Evolutionary conservation across 768 basidiomycete species (phyloP), one percentile per base, ranked within the genome.

Genomic region (Lentinula detonsa): DNA sequence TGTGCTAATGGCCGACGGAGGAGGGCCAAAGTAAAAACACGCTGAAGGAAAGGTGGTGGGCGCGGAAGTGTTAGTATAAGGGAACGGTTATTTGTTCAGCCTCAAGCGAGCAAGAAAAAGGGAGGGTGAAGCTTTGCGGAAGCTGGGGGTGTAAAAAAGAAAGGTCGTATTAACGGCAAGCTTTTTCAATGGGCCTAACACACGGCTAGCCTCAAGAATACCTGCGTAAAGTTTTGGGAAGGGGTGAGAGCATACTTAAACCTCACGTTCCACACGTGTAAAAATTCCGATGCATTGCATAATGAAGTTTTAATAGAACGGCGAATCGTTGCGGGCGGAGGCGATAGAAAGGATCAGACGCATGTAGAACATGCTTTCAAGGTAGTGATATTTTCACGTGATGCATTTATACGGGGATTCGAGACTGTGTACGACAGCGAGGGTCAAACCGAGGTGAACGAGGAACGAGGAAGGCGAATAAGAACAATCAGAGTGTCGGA

Each of bases 401-500:
- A 58, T 62, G 54, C 54, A 37, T 49, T 57, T 49, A 50, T 42
- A 52, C 21, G 53, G 42, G 42, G 37, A 37, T 48, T 34, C 54
- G 53, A 51, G 52, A 52, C 49, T 34, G 50, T 11, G 42, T 56
- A 62, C 50, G 48, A 52, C 45, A 54, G 48, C 35, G 42, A 34
- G 37, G 56, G 50, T 35, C 46, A 48, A 51, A 61, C 60, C 59
- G 60, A 64, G 64, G 63, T 37, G 43, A 54, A 61, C 63, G 51
- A 60, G 52, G 52, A 60, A 52, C 45, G 62, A 48, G 64, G 60
- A 67, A 39, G 61, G 54, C 42, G 56, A 57, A 57, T 43, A 50
- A 59, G 57, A 49, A 37, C 54, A 63, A 64, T 73, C 71, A 84
- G 62, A 83, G 74, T 10, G 66, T 59, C 16, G 88, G 86, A 60